Evolutionary conservation across 371 early-diverging fungal species (phyloP), one percentile per base, ranked within the genome.

Genomic region (Coelomomyces lativittatus): DNA sequence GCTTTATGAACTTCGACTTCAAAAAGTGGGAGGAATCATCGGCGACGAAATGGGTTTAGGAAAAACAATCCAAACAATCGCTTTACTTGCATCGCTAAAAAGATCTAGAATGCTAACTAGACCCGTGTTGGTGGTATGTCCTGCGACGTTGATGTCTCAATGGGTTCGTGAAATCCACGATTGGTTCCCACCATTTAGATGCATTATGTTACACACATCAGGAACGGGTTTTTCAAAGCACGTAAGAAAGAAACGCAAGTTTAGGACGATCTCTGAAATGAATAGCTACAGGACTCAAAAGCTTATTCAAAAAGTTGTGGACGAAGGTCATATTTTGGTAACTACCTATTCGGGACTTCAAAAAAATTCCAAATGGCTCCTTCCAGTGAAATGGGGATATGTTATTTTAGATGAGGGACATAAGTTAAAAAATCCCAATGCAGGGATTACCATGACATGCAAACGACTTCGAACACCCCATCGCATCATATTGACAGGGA

Each of bases 331-430:
- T 53, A 68, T 92, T 3, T 29, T 92, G 1, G 61, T 93, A 19
- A 89, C 90, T 1, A 88, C 93, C 0, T 92, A 85, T 50, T 81
- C 78, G 9, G 86, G 85, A 21, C 55, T 91, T 1, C 78, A 82
- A 31, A 64, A 71, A 1, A 79, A 91, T 53, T 59, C 79, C 11
- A 63, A 70, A 9, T 55, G 63, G 0, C 56, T 93, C 3, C 48
- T 86, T 11, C 70, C 71, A 14, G 67, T 78, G 39, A 58, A 63
- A 30, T 98, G 92, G 92, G 82, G 83, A 0, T 88, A 86, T 49
- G 79, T 82, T n/a, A 70, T 97, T 2, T 58, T 97, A 30, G 98
- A 98, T 63, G 98, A 98, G 66, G 98, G 97, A 0, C 98, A 98
- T 61, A 86, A 88, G 60, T 90, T 98, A 30, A 77, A 92, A 49